phyloP scores from a whole-genome alignment of 2,329 filamentous ascomycete genomes.

The Xylariaceae sp. region DNA sequence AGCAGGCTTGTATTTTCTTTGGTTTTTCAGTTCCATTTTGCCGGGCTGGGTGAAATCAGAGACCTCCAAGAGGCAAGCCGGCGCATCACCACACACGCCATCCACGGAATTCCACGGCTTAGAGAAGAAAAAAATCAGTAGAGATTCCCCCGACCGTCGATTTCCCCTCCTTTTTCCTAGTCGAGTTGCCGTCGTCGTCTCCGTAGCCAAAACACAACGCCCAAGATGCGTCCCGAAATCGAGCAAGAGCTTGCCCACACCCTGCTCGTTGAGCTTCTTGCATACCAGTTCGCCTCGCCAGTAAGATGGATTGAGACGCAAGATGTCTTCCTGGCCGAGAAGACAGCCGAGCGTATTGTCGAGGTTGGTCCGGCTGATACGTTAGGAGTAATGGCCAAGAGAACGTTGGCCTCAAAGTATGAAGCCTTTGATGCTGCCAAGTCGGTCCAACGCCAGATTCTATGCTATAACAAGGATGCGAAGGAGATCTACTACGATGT shows the following conservation, averaged over 20 bases:
- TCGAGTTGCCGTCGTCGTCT: background rate
- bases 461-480: conserved; percentile 98
- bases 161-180: background rate
- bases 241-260: conserved; percentile 99
- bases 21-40: background rate
- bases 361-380: conserved; percentile 97
- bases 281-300: conserved; percentile 97
- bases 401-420: conserved; percentile 93
- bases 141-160: background rate
- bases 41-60: background rate
- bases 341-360: conserved; percentile 93
- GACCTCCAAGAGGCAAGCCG: background rate
- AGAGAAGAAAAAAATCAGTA: background rate
- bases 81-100: background rate
- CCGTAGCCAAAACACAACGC: conserved; percentile 18
- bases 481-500: conserved; percentile 99
- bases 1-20: background rate
- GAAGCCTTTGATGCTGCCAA: conserved; percentile 97
- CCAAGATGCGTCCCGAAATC: conserved; percentile 90
- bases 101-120: background rate
- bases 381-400: conserved; percentile 93
- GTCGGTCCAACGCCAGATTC: conserved; percentile 91
- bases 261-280: conserved; percentile 94
- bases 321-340: conserved; percentile 97
- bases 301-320: conserved; percentile 99